phyloP scores from a whole-genome alignment of 73 alveolate genomes.

The Paramecium primaurelia region DNA sequence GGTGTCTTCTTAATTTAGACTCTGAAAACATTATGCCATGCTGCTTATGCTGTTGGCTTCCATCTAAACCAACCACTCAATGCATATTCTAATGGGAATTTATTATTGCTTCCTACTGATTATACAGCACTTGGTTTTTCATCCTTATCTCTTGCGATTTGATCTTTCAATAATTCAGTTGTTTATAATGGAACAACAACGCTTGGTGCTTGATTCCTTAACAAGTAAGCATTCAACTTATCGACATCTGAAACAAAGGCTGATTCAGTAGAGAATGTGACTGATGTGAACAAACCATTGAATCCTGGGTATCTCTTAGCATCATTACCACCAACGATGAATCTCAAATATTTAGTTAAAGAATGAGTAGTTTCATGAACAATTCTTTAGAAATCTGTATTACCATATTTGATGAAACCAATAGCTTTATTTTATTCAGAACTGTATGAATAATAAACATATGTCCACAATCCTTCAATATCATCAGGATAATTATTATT shows the following conservation, averaged over 20 bases:
- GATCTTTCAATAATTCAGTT: neutral
- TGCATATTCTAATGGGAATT: conserved; percentile 50
- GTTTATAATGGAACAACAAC: neutral
- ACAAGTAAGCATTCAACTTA: neutral
- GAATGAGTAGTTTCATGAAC: conserved; percentile 31
- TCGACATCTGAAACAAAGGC: conserved; percentile 18
- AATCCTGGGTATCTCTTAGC: conserved; percentile 36
- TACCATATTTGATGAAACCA: conserved; percentile 36
- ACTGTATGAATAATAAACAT: conserved; percentile 22
- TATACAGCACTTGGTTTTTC: neutral
- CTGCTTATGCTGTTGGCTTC: conserved; percentile 19
- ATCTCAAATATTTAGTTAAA: conserved; percentile 27
- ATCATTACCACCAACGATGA: conserved; percentile 43
- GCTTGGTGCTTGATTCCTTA: neutral
- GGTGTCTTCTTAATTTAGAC: conserved; percentile 44
- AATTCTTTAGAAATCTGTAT: neutral
- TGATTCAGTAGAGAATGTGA: conserved; percentile 30
- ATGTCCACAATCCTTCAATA: conserved; percentile 59
- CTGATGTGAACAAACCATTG: conserved; percentile 40
- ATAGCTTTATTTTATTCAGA: conserved; percentile 3
- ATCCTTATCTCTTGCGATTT: neutral
- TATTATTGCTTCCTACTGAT: neutral
- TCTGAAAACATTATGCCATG: conserved; percentile 57
- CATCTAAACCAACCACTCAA: conserved; percentile 54
- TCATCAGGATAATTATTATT: conserved; percentile 41